These are phyloP conservation scores for Epichloe bromicola DNA, from an alignment of 2,329 filamentous ascomycete genomes.

Conservation along the genomic window DNA sequence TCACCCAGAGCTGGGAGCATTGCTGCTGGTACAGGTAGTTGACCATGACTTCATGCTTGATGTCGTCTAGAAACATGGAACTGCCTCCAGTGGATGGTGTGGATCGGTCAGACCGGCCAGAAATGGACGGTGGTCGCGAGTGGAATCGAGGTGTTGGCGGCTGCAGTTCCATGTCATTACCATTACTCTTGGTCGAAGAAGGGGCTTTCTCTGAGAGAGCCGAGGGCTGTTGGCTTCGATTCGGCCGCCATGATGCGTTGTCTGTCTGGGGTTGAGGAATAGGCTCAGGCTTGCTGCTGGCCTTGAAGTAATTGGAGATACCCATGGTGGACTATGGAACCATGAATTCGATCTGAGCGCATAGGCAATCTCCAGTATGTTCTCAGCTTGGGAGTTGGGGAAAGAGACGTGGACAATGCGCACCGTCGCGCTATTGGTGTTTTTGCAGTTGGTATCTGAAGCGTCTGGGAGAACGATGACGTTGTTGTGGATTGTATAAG, in stretches of 20 bases:
- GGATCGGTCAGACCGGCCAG: slow-evolving; percentile 32
- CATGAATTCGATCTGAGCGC: background rate
- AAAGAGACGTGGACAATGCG: too few relatives aligned
- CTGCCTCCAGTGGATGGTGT: slow-evolving; percentile 26
- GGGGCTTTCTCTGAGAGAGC: slow-evolving; percentile 24
- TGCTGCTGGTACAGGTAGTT: slow-evolving; percentile 75
- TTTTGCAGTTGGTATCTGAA: too few relatives aligned
- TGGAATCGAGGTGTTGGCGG: slow-evolving; percentile 28
- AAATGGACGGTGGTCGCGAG: slow-evolving; percentile 25
- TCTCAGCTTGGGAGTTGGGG: too few relatives aligned
- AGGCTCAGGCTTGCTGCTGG: slow-evolving; percentile 15
- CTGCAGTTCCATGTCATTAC: slow-evolving; percentile 35
- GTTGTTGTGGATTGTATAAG: background rate
- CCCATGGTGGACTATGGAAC: slow-evolving; percentile 36
- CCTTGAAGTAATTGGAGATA: slow-evolving; percentile 49
- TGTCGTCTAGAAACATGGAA: slow-evolving; percentile 52
- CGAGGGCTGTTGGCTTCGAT: slow-evolving; percentile 12
- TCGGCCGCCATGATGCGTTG: slow-evolving; percentile 10
- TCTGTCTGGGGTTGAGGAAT: slow-evolving; percentile 7
- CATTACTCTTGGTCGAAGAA: slow-evolving; percentile 12
- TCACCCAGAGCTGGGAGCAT: slow-evolving; percentile 61
- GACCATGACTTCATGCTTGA: slow-evolving; percentile 73
- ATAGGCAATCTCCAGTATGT: too few relatives aligned
- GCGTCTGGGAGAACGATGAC: background rate
- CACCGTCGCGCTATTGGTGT: too few relatives aligned